These are phyloP conservation scores for Oryza coarctata DNA, from an alignment of 176 grass and related monocot genomes.

Conservation along the genomic window DNA sequence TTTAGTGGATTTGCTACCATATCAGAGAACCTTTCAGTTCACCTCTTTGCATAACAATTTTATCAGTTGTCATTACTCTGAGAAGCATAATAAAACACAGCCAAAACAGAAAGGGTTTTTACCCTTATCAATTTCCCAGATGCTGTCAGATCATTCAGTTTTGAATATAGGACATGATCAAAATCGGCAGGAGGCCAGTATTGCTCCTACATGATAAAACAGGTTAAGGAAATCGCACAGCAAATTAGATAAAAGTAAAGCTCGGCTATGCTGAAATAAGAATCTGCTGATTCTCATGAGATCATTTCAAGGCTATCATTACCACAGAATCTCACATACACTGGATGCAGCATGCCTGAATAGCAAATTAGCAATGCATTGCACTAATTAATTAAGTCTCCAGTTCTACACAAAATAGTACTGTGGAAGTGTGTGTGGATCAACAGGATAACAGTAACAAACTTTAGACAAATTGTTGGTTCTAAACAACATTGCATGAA, in stretches of 20 bases:
- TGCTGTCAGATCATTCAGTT: constrained; percentile 62
- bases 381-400: not conserved
- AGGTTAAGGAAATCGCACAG: constrained; percentile 30
- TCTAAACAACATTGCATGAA: not conserved
- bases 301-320: not conserved
- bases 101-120: not conserved
- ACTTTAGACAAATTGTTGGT: not conserved
- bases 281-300: not conserved
- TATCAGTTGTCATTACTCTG: not conserved
- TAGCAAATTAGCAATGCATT: not conserved
- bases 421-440: not conserved
- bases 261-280: not conserved
- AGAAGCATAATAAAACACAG: too few relatives aligned
- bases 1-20: not conserved
- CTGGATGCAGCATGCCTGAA: not conserved
- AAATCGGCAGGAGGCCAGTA: constrained; percentile 84
- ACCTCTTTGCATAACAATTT: not conserved
- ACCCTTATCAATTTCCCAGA: constrained; percentile 86
- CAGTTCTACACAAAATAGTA: not conserved
- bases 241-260: constrained; percentile 4
- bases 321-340: not conserved
- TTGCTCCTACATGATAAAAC: constrained; percentile 57
- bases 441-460: not conserved
- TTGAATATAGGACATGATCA: constrained; percentile 66
- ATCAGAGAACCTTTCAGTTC: not conserved